Percentiles rank a stretch among this genome's conserved stretches.
phyloP scores from a whole-genome alignment of 495 filamentous ascomycete species.

The Bombardia bombarda region DNA sequence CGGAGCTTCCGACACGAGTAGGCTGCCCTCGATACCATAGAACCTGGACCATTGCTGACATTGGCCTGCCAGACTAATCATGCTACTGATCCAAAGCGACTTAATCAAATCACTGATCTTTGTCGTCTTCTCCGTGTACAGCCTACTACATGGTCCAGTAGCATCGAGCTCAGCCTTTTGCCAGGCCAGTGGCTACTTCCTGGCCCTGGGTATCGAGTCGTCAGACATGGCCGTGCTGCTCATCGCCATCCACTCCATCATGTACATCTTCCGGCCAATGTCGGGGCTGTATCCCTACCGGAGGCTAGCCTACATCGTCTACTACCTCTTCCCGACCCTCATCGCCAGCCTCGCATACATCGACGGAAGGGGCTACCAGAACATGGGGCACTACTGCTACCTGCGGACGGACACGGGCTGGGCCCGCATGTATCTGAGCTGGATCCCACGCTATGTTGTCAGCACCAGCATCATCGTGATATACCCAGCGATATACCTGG shows the following conservation, averaged over 20 bases:
- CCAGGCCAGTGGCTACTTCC: constrained; percentile 58
- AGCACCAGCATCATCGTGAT: constrained; percentile 52
- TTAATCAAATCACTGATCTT: constrained; percentile 61
- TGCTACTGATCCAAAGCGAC: constrained; percentile 62
- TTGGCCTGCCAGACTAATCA: constrained; percentile 54
- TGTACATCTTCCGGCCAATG: constrained; percentile 56
- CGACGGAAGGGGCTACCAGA: constrained; percentile 47
- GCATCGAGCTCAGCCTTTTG: constrained; percentile 49
- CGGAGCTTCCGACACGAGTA: constrained; percentile 67
- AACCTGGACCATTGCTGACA: constrained; percentile 2
- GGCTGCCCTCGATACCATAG: constrained; percentile 6
- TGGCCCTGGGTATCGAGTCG: constrained; percentile 56
- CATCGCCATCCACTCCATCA: constrained; percentile 61
- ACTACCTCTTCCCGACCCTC: constrained; percentile 47
- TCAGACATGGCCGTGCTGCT: constrained; percentile 62
- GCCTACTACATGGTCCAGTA: constrained; percentile 38
- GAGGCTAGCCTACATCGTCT: constrained; percentile 43
- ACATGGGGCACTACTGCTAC: constrained; percentile 58
- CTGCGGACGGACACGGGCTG: constrained; percentile 55
- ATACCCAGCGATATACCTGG: constrained; percentile 60
- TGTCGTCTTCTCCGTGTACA: constrained; percentile 51
- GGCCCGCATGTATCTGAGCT: constrained; percentile 58
- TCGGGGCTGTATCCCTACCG: constrained; percentile 63
- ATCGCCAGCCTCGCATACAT: constrained; percentile 58
- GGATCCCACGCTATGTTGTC: constrained; percentile 67